Percentiles rank a stretch among this genome's conserved stretches.
phyloP scores from a whole-genome alignment of 2,329 filamentous ascomycete species.

The Monascus ruber region DNA sequence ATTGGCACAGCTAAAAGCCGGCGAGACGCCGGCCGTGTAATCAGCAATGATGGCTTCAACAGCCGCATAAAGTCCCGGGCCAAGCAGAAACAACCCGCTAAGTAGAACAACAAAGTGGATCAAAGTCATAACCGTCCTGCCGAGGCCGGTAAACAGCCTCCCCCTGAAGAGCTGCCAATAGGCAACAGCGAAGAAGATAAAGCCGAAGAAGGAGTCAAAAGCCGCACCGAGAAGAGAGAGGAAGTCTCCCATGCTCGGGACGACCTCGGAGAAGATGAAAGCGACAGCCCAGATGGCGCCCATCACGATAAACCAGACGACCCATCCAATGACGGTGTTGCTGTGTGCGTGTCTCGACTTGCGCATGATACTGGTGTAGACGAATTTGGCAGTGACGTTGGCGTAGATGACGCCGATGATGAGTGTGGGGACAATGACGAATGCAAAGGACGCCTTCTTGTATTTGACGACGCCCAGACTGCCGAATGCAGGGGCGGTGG shows the following conservation, averaged over 20 bases:
- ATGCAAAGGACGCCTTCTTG: conserved; percentile 40
- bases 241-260: conserved; percentile 42
- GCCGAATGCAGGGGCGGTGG: conserved; percentile 40
- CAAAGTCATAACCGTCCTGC: conserved; percentile 32
- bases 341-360: conserved; percentile 35
- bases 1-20: conserved; percentile 41
- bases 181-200: conserved; percentile 41
- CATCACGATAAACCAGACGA: conserved; percentile 34
- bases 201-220: conserved; percentile 41
- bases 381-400: conserved; percentile 38
- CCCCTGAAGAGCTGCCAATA: conserved; percentile 37
- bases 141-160: conserved; percentile 25
- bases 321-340: conserved; percentile 39
- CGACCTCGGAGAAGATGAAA: conserved; percentile 39
- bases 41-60: conserved; percentile 42
- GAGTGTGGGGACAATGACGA: conserved; percentile 41
- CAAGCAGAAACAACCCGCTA: conserved; percentile 39
- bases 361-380: conserved; percentile 35
- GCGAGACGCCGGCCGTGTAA: conserved; percentile 33
- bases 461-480: conserved; percentile 33
- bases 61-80: conserved; percentile 42
- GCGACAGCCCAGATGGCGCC: conserved; percentile 32
- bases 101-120: conserved; percentile 37
- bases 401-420: conserved; percentile 41
- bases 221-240: conserved; percentile 37